Percentiles rank a stretch among this genome's conserved stretches.
phyloP scores from a whole-genome alignment of 495 filamentous ascomycete species.

The Penicillium canariense region DNA sequence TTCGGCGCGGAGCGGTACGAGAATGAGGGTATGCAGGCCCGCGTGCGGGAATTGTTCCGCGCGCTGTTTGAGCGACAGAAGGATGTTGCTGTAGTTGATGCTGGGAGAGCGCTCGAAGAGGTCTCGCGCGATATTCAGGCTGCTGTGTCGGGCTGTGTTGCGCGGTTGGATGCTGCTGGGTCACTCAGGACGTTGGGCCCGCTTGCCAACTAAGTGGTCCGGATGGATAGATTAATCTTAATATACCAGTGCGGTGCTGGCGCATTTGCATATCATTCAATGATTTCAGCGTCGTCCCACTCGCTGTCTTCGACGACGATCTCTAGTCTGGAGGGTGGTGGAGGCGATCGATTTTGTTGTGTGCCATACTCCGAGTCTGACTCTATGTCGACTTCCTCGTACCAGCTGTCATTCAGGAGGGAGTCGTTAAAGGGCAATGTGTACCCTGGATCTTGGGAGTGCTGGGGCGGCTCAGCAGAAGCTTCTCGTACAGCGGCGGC shows the following conservation, averaged over 20 bases:
- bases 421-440: slow-evolving; percentile 30
- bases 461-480: slow-evolving; percentile 9
- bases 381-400: slow-evolving; percentile 31
- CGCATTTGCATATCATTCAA: slow-evolving; percentile 36
- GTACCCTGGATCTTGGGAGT: slow-evolving; percentile 11
- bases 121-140: slow-evolving; percentile 59
- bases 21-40: slow-evolving; percentile 74
- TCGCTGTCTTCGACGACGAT: slow-evolving; percentile 64
- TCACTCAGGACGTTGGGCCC: slow-evolving; percentile 42
- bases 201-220: slow-evolving; percentile 32
- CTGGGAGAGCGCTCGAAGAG: slow-evolving; percentile 50
- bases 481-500: not conserved
- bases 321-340: slow-evolving; percentile 26
- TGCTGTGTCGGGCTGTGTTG: slow-evolving; percentile 50
- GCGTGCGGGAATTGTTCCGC: slow-evolving; percentile 72
- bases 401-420: slow-evolving; percentile 38
- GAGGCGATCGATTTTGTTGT: slow-evolving; percentile 12
- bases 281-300: slow-evolving; percentile 48
- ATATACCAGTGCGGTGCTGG: not conserved
- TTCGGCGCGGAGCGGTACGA: slow-evolving; percentile 91
- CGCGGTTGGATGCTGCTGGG: slow-evolving; percentile 34
- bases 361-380: slow-evolving; percentile 32
- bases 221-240: not conserved
- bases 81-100: slow-evolving; percentile 49
- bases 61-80: slow-evolving; percentile 40